Evolutionary conservation across 1,139 yeast species (phyloP).

Genomic region (Blastobotrys aristatus): DNA sequence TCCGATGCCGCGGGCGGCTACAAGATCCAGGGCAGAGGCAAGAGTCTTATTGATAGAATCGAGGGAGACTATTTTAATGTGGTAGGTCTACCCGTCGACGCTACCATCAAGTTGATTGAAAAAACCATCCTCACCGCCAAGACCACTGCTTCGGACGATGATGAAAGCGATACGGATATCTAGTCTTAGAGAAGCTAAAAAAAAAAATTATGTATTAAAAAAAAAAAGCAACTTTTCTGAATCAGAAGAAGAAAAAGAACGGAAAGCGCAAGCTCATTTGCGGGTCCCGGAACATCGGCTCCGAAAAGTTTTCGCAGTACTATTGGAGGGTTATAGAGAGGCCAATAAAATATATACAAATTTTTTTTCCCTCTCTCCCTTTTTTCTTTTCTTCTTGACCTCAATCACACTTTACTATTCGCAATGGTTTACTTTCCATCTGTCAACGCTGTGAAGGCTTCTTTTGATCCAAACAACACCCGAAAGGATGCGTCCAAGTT

Average conservation of each 20-base stretch:
- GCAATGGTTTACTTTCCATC: slow-evolving; percentile 39
- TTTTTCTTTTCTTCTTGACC: not conserved
- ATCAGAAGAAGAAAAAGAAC: not conserved
- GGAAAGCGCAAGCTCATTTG: not conserved
- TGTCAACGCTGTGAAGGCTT: slow-evolving; percentile 34
- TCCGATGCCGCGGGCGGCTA: slow-evolving; percentile 88
- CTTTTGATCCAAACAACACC: slow-evolving; percentile 37
- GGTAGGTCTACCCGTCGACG: slow-evolving; percentile 79
- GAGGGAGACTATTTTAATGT: slow-evolving; percentile 82
- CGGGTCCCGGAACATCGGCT: not conserved
- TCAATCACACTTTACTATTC: slow-evolving; percentile 1
- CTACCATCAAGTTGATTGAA: slow-evolving; percentile 45
- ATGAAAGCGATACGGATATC: slow-evolving; percentile 11
- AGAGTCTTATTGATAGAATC: slow-evolving; percentile 52
- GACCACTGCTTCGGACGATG: slow-evolving; percentile 17
- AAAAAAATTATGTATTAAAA: not conserved
- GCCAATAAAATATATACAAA: no score
- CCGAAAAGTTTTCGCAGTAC: not conserved
- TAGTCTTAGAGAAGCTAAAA: not conserved
- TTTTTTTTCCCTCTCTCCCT: not conserved
- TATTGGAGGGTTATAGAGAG: no score
- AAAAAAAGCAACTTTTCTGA: not conserved
- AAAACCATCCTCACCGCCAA: slow-evolving; percentile 30
- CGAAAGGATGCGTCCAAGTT: slow-evolving; percentile 23
- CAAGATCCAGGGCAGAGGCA: slow-evolving; percentile 65